These are phyloP conservation scores for Clonostachys byssicola DNA, from an alignment of 2,329 filamentous ascomycete genomes.

Conservation along the genomic window DNA sequence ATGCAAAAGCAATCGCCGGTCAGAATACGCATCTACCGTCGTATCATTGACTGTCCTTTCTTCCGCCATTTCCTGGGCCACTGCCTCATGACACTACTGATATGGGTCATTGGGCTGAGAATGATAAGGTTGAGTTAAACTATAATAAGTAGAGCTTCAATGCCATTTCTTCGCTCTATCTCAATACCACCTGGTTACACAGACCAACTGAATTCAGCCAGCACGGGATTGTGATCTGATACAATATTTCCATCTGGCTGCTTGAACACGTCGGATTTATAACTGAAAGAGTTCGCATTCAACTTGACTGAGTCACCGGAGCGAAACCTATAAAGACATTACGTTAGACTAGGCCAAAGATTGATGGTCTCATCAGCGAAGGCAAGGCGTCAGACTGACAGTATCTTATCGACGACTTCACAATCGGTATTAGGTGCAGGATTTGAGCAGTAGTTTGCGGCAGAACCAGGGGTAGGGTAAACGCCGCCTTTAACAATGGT, in stretches of 20 bases:
- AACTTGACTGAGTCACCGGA: slow-evolving; percentile 40
- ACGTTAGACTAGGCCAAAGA: neutral
- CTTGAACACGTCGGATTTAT: slow-evolving; percentile 52
- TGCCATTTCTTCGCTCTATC: no score
- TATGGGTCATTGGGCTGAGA: no score
- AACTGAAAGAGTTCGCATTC: slow-evolving; percentile 44
- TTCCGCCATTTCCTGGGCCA: no score
- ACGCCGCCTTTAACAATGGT: slow-evolving; percentile 43
- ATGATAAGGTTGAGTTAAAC: no score
- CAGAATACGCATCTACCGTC: no score
- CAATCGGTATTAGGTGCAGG: slow-evolving; percentile 49
- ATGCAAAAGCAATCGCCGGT: no score
- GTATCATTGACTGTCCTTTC: no score
- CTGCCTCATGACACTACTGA: no score
- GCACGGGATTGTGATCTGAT: slow-evolving; percentile 61
- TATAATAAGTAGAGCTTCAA: no score
- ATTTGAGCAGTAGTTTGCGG: slow-evolving; percentile 45
- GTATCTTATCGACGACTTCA: slow-evolving; percentile 65
- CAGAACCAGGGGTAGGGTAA: slow-evolving; percentile 33
- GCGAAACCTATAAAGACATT: slow-evolving; percentile 33
- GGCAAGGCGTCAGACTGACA: slow-evolving; percentile 19
- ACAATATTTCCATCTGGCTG: slow-evolving; percentile 51
- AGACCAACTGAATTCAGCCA: slow-evolving; percentile 46
- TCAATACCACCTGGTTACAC: neutral
- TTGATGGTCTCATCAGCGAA: neutral